Conservation (phyloP, 805 yeast species). For the Kodamaea kakaduensis region DNA sequence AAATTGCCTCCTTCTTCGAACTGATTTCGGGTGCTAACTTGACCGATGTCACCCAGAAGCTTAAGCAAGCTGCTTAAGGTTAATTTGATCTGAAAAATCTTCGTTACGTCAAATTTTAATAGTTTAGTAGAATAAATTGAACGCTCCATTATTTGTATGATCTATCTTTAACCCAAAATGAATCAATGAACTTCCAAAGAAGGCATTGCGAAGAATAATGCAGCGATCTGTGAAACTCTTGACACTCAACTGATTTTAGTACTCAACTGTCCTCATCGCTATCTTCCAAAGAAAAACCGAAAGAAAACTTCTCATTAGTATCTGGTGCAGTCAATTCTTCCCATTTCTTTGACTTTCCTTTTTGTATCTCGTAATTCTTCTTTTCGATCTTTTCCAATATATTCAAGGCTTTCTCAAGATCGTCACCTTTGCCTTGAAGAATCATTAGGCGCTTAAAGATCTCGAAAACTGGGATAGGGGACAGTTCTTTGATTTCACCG, state of each 20-base stretch:
- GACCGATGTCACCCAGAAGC: constrained; percentile 42
- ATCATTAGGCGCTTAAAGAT: constrained; percentile 51
- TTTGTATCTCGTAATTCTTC: constrained; percentile 20
- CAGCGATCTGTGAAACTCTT: too few relatives aligned
- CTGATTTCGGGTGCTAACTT: constrained; percentile 47
- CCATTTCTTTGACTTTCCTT: constrained; percentile 52
- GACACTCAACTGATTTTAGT: constrained; percentile 12
- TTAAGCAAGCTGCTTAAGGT: constrained; percentile 49
- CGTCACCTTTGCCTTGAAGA: constrained; percentile 31
- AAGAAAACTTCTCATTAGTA: constrained; percentile 28
- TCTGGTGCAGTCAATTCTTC: constrained; percentile 32
- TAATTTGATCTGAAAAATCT: too few relatives aligned
- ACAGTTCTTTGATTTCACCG: constrained; percentile 47
- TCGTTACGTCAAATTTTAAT: too few relatives aligned
- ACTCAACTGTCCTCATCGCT: constrained; percentile 14
- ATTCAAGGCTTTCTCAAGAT: constrained; percentile 29
- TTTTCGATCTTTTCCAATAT: constrained; percentile 32
- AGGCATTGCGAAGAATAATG: too few relatives aligned
- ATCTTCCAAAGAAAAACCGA: too few relatives aligned
- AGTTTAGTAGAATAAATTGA: too few relatives aligned
- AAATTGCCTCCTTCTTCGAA: constrained; percentile 73
- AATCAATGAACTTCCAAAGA: too few relatives aligned
- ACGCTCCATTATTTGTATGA: too few relatives aligned
- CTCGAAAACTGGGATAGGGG: constrained; percentile 57
- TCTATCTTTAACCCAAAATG: too few relatives aligned